Evolutionary conservation across 495 filamentous ascomycete species (phyloP).

Genomic region (Amphirosellinia nigrospora): DNA sequence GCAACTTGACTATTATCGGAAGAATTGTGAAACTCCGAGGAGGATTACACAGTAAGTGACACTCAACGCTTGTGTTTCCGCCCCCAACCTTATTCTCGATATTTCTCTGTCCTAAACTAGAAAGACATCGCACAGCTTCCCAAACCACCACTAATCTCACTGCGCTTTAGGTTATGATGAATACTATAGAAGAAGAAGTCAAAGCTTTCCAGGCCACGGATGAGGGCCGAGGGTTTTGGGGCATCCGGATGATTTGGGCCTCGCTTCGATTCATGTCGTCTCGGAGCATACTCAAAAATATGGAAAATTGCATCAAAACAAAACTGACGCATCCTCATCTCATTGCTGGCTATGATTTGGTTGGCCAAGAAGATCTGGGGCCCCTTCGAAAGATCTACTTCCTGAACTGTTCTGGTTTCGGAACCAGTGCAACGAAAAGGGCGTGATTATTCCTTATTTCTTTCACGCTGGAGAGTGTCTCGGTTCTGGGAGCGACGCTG

Average conservation of each 20-base stretch:
- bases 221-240: constrained; percentile 79
- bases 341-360: constrained; percentile 88
- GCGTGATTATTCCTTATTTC: constrained; percentile 87
- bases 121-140: no score
- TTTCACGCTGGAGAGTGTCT: constrained; percentile 91
- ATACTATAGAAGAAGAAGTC: constrained; percentile 78
- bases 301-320: constrained; percentile 83
- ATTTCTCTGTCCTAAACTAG: no score
- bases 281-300: constrained; percentile 71
- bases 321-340: constrained; percentile 78
- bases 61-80: no score
- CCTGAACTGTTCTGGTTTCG: constrained; percentile 92
- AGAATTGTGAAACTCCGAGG: constrained; percentile 65
- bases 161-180: constrained; percentile 71
- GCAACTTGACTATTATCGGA: constrained; percentile 62
- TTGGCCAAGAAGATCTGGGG: constrained; percentile 83
- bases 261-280: constrained; percentile 66
- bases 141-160: no score
- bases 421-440: constrained; percentile 78
- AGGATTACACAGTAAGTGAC: no score
- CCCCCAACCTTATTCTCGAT: no score
- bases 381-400: constrained; percentile 75
- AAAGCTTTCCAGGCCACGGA: constrained; percentile 72
- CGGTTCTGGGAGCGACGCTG: constrained; percentile 73
- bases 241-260: constrained; percentile 87